phyloP scores from a whole-genome alignment of 108 stramenopile species.

The Mayamaea pseudoterrestris region DNA sequence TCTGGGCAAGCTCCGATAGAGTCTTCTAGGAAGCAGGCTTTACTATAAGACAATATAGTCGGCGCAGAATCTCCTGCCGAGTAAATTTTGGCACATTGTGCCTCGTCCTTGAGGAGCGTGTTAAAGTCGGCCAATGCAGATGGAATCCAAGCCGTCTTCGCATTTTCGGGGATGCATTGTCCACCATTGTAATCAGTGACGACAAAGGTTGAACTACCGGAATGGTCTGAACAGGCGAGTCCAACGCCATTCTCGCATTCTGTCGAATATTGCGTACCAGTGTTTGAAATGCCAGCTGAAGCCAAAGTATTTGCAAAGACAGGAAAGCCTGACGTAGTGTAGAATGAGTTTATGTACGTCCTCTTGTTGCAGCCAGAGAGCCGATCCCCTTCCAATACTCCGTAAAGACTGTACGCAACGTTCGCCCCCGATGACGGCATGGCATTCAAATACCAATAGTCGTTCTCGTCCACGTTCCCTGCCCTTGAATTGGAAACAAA shows the following conservation, averaged over 20 bases:
- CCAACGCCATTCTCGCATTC: not conserved
- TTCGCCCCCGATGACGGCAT: conserved; percentile 39
- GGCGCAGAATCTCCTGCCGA: not conserved
- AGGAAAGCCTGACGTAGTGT: not conserved
- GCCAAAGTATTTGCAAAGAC: not conserved
- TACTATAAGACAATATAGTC: not conserved
- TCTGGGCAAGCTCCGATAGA: not conserved
- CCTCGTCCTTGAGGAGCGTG: not conserved
- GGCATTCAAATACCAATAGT: conserved; percentile 40
- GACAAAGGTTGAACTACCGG: not conserved
- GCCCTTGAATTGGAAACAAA: conserved; percentile 5
- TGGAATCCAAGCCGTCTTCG: not conserved
- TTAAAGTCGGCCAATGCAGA: not conserved
- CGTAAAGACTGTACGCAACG: conserved; percentile 43
- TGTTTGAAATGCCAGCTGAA: too few relatives aligned
- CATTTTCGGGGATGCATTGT: not conserved
- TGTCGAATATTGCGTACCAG: not conserved
- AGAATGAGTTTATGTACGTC: conserved; percentile 17
- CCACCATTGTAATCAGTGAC: not conserved
- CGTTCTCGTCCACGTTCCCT: conserved; percentile 17
- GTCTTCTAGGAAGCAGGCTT: not conserved
- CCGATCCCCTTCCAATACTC: conserved; percentile 19
- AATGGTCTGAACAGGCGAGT: not conserved
- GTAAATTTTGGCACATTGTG: not conserved
- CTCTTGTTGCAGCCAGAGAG: conserved; percentile 6